Evolutionary conservation across 2,329 filamentous ascomycete genomes (phyloP), one percentile per base, ranked within the genome.

Genomic region (Dactylellina leptospora): DNA sequence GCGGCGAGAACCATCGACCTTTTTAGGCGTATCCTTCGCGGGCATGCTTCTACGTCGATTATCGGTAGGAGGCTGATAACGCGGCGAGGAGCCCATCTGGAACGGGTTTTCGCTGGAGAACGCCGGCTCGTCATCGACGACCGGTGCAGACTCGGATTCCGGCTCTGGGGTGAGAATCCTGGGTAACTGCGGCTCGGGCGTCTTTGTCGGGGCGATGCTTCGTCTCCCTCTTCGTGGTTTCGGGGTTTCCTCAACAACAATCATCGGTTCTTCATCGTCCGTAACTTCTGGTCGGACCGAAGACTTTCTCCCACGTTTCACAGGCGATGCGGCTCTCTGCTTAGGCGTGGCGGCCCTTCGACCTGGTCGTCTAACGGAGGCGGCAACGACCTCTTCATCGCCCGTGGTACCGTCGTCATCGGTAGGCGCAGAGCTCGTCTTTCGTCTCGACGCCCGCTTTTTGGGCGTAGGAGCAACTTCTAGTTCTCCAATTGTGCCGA

Each of bases 371-470:
- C 45, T 73, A 40, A 56, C 48, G 2, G 59, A 47, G 33, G 54
- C 25, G 36, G 54, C 27, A n/a, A 51, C 30, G 3, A 36, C 51
- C 30, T 68, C 69, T 42, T 73, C 69, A 28, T 68, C 69, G 20
- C 61, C 69, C 3, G 69, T 73, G 4, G 69, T 73, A 20, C 56
- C 61, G n/a, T 89, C 85, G 20, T 89, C 86, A 40, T 87, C 86
- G 74, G 85, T 85, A 36, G 83, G 83, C 16, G 84, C 83, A 42
- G 85, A 85, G 62, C 85, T 86, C 73, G 88, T 88, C 9, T 76
- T 85, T 87, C 22, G 83, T 80, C 76, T 88, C 84, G 77, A 88
- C 83, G 60, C 55, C n/a, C 69, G 56, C 61, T 68, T 73, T 25
- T 75, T 73, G 10, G 75, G 75, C 9, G 74, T 76, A 20, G 70